Evolutionary conservation across 768 basidiomycete species (phyloP).

Genomic region (Pilatotrama ljubarskyi): DNA sequence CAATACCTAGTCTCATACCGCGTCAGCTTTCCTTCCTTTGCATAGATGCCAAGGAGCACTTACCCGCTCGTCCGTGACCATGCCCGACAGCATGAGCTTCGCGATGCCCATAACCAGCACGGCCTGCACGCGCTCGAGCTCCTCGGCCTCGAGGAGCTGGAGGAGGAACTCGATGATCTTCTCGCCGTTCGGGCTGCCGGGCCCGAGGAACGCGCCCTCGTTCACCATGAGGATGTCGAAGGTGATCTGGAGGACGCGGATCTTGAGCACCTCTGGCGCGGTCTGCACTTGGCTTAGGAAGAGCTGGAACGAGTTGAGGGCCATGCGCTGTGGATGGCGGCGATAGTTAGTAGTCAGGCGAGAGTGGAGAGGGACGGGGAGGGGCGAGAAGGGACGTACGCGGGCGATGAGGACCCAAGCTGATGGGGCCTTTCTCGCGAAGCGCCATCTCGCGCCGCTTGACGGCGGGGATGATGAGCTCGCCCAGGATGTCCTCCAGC

Average conservation of each 20-base stretch:
- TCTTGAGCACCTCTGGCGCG: slow-evolving; percentile 63
- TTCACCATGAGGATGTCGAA: slow-evolving; percentile 90
- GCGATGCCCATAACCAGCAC: slow-evolving; percentile 75
- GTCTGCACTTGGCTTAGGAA: slow-evolving; percentile 75
- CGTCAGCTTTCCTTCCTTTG: neutral
- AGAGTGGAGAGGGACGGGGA: neutral
- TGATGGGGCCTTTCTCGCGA: slow-evolving; percentile 77
- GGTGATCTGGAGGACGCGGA: slow-evolving; percentile 72
- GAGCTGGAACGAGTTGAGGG: slow-evolving; percentile 67
- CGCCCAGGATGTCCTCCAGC: slow-evolving; percentile 65
- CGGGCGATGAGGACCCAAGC: slow-evolving; percentile 81
- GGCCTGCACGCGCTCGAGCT: slow-evolving; percentile 67
- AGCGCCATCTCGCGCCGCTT: slow-evolving; percentile 82
- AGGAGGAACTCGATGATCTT: slow-evolving; percentile 70
- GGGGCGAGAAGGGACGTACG: slow-evolving; percentile 38
- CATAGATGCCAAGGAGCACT: slow-evolving; percentile 28
- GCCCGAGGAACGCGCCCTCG: slow-evolving; percentile 60
- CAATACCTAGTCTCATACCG: slow-evolving; percentile 39
- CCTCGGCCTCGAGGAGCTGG: slow-evolving; percentile 50
- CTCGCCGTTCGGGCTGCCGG: slow-evolving; percentile 41
- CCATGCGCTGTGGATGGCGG: slow-evolving; percentile 51
- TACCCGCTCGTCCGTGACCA: slow-evolving; percentile 72
- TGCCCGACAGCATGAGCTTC: slow-evolving; percentile 81
- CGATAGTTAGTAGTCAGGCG: neutral
- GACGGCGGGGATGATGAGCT: slow-evolving; percentile 89